phyloP scores from a whole-genome alignment of 1,139 yeast species.

The Pichia sp. region DNA sequence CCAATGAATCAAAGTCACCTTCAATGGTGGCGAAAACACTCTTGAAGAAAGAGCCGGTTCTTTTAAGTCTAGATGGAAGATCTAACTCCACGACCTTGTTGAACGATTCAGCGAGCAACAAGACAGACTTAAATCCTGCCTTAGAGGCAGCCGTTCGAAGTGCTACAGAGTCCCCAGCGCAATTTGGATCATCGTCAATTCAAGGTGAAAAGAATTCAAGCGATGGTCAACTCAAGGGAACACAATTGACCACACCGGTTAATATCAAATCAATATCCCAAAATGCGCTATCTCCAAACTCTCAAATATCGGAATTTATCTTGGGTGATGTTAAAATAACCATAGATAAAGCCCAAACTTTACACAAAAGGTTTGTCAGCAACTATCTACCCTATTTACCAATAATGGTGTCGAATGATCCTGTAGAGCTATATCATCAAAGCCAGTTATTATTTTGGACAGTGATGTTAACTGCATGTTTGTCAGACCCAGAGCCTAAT shows the following conservation, averaged over 20 bases:
- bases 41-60: slow-evolving; percentile 27
- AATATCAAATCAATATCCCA: slow-evolving; percentile 18
- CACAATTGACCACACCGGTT: slow-evolving; percentile 17
- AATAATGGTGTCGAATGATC: slow-evolving; percentile 64
- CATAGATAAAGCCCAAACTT: slow-evolving; percentile 60
- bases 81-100: slow-evolving; percentile 32
- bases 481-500: slow-evolving; percentile 83
- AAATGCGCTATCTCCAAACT: slow-evolving; percentile 18
- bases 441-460: slow-evolving; percentile 89
- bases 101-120: slow-evolving; percentile 37
- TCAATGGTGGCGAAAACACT: slow-evolving; percentile 26
- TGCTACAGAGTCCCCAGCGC: slow-evolving; percentile 21
- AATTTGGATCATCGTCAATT: slow-evolving; percentile 11
- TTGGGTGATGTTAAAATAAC: slow-evolving; percentile 72
- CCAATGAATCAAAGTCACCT: slow-evolving; percentile 11
- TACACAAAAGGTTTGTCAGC: slow-evolving; percentile 64
- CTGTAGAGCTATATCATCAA: slow-evolving; percentile 74
- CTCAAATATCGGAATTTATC: slow-evolving; percentile 51
- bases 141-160: slow-evolving; percentile 22
- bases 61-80: slow-evolving; percentile 24
- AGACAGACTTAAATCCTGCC: slow-evolving; percentile 26
- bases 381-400: slow-evolving; percentile 77
- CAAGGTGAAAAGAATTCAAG: not conserved
- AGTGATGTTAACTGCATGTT: slow-evolving; percentile 78
- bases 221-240: slow-evolving; percentile 1